Evolutionary conservation across 352 stramenopile species (phyloP), one percentile per base, ranked within the genome.

Genomic region (Phytophthora niederhauseri): DNA sequence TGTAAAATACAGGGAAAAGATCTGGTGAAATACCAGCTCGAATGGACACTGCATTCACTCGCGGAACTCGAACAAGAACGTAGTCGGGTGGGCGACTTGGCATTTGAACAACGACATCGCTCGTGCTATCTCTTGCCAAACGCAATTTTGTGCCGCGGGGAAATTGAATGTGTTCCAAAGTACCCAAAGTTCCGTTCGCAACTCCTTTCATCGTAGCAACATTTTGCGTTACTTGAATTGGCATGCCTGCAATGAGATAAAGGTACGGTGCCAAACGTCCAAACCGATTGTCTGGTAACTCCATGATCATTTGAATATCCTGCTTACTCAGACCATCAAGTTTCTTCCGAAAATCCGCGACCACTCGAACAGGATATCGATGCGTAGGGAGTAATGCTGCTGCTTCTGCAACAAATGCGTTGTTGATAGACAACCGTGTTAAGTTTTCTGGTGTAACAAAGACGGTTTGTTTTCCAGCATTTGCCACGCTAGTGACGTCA

Each of bases 221-320:
- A 38, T 67, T 67, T 51, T 67, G 61, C 5, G 61, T 61, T 1
- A 70, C 45, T 56, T 70, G 63, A 12, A 70, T 45, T 2, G 63
- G 63, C 63, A 70, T 70, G 0, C 56, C 55, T 8, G 41, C 52
- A 17, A 65, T 50, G 1, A 70, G 57, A 15, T 70, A 49, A 4
- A 70, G n/a, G 22, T 64, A 70, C 1, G 63, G 63, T 2, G 56
- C 48, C 48, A 65, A 57, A 1, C 63, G 7, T 1, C 48, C 63
- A 41, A 70, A 70, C 12, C 38, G 34, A 43, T 41, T 45, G 30
- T 53, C 55, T 4, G 55, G 55, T 20, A 61, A 19, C 0, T 14
- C 14, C 55, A 61, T 54, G 4, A 61, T 14, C 15, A 43, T 52
- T 12, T 45, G 12, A 8, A 54, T 7, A 8, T 49, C 15, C n/a